A percentile compares a stretch with the other conserved stretches of the same genome.
Conservation (phyloP, 148 eudicot genomes). For the Camellia japonica region DNA sequence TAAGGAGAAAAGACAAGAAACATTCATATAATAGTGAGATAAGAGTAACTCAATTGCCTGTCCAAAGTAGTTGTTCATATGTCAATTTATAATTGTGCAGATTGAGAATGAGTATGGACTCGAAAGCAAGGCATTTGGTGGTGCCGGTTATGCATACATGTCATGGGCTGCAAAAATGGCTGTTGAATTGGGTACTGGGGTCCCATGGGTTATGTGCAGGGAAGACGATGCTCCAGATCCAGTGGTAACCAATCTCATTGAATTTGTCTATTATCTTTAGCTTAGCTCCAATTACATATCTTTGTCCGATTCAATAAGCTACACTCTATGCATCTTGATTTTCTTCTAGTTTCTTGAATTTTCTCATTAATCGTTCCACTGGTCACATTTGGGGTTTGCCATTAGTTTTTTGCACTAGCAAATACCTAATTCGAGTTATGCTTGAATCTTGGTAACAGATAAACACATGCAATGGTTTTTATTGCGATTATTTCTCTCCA, state of each 20-base stretch:
- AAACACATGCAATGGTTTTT: constrained; percentile 93
- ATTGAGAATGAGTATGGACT: constrained; percentile 88
- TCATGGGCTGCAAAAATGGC: constrained; percentile 98
- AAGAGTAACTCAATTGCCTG: neutral
- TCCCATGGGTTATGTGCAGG: constrained; percentile 99
- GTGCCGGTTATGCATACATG: constrained; percentile 70
- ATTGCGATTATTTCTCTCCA: constrained; percentile 86
- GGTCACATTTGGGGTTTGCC: neutral
- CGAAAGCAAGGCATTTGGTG: constrained; percentile 47
- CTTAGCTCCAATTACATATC: neutral
- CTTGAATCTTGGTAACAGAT: constrained; percentile 47
- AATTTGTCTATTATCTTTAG: neutral
- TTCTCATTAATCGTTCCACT: neutral
- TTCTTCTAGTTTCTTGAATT: neutral
- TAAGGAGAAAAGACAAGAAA: neutral
- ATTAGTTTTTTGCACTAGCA: neutral
- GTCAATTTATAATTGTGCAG: constrained; percentile 28
- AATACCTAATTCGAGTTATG: neutral
- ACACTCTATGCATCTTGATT: neutral
- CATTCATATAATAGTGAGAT: neutral
- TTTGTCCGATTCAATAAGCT: neutral
- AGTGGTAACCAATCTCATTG: constrained; percentile 42
- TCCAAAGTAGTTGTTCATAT: neutral
- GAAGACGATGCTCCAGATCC: constrained; percentile 93
- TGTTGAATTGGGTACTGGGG: constrained; percentile 65